Conservation (phyloP, 2,329 filamentous ascomycete genomes). For the Lachnellula willkommii region DNA sequence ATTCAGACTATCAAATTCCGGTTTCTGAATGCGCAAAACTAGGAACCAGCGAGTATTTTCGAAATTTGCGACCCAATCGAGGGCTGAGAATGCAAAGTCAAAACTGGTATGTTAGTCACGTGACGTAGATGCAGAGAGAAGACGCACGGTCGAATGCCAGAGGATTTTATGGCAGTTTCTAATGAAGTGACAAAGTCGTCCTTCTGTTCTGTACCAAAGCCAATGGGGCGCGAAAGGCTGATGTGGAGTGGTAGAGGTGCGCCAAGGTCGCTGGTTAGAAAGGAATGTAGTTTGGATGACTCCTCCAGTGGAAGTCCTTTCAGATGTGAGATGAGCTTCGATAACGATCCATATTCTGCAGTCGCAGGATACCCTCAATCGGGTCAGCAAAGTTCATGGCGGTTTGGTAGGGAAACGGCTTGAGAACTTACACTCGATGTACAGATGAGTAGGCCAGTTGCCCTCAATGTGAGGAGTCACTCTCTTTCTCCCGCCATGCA, state of each 20-base stretch:
- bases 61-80: constrained; percentile 63
- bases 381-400: constrained; percentile 18
- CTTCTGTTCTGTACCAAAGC: constrained; percentile 67
- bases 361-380: constrained; percentile 49
- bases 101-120: constrained; percentile 21
- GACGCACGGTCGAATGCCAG: constrained; percentile 41
- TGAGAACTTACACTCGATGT: constrained; percentile 73
- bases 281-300: constrained; percentile 50
- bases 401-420: neutral
- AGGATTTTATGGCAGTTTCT: constrained; percentile 37
- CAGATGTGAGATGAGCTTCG: constrained; percentile 37
- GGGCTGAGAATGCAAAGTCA: constrained; percentile 33
- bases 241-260: constrained; percentile 80
- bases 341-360: constrained; percentile 44
- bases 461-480: constrained; percentile 78
- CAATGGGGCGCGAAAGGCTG: constrained; percentile 78
- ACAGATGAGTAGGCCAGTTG: constrained; percentile 90
- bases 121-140: neutral
- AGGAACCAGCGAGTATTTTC: constrained; percentile 75
- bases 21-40: constrained; percentile 57
- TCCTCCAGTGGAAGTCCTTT: constrained; percentile 15
- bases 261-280: constrained; percentile 72
- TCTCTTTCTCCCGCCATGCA: constrained; percentile 81
- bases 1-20: constrained; percentile 50
- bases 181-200: constrained; percentile 60